A percentile compares a stretch with the other conserved stretches of the same genome.
Evolutionary conservation across 2,329 filamentous ascomycete genomes (phyloP).

Genomic region (Colletotrichum destructivum): DNA sequence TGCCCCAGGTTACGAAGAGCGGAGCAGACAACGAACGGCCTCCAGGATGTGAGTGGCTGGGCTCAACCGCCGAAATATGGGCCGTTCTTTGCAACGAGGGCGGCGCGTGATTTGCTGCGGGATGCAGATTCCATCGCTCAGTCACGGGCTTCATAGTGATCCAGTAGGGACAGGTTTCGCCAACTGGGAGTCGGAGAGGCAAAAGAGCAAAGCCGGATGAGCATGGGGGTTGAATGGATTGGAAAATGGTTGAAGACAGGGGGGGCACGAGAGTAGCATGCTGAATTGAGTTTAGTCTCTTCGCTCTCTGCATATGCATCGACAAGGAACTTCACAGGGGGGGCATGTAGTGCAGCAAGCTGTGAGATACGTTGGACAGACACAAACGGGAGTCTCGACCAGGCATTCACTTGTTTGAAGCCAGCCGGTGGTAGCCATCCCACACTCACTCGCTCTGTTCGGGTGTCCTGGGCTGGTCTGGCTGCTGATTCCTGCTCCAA

Average conservation of each 20-base stretch:
- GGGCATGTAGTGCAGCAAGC: slow-evolving; percentile 6
- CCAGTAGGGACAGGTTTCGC: slow-evolving; percentile 15
- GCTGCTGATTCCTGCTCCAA: slow-evolving; percentile 3
- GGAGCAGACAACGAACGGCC: slow-evolving; percentile 10
- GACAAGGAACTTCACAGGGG: slow-evolving; percentile 11
- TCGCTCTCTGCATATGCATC: slow-evolving; percentile 11
- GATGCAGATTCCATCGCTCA: slow-evolving; percentile 11
- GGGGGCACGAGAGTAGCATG: slow-evolving; percentile 9
- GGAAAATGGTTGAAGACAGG: slow-evolving; percentile 18
- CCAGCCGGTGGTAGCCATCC: neutral
- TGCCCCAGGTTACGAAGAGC: slow-evolving; percentile 26
- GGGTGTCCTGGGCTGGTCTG: neutral
- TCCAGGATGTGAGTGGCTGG: slow-evolving; percentile 15
- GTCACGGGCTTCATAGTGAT: slow-evolving; percentile 30
- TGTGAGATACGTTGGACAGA: neutral
- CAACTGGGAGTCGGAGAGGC: slow-evolving; percentile 21
- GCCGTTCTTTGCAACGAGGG: slow-evolving; percentile 21
- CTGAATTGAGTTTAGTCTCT: slow-evolving; percentile 27
- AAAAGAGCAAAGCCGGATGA: slow-evolving; percentile 27
- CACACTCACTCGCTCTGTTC: neutral
- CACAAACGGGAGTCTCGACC: neutral
- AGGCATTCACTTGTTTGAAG: neutral
- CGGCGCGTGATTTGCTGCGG: slow-evolving; percentile 29
- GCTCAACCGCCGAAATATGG: slow-evolving; percentile 19
- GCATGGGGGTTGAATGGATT: slow-evolving; percentile 13